A percentile compares a stretch with the other conserved stretches of the same genome.
phyloP scores from a whole-genome alignment of 495 filamentous ascomycete genomes.

The Sphaerosporella brunnea region DNA sequence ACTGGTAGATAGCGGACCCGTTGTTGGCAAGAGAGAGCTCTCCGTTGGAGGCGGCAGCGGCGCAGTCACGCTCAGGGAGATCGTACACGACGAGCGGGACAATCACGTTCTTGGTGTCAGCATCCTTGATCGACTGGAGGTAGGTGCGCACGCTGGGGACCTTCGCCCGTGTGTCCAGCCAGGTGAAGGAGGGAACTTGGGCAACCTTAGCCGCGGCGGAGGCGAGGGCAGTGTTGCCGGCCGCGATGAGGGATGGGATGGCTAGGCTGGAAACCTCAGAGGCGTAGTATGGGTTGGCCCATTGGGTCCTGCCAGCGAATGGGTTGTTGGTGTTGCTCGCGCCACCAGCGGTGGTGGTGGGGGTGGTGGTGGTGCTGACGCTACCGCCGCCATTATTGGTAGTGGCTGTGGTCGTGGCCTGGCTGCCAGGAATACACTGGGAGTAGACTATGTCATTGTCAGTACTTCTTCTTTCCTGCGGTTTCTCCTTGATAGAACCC shows the following conservation, averaged over 20 bases:
- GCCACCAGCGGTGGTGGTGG: slow-evolving; percentile 15
- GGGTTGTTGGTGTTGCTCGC: slow-evolving; percentile 31
- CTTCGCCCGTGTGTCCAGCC: slow-evolving; percentile 40
- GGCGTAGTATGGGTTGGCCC: slow-evolving; percentile 38
- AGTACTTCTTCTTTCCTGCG: too few species aligned
- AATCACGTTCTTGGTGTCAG: slow-evolving; percentile 32
- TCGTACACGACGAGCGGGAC: slow-evolving; percentile 42
- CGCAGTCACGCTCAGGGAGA: slow-evolving; percentile 42
- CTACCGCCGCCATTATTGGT: not conserved
- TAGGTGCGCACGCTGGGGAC: slow-evolving; percentile 33
- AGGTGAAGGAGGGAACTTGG: slow-evolving; percentile 49
- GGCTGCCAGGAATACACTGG: slow-evolving; percentile 6
- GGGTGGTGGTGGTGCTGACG: not conserved
- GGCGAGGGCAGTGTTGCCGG: slow-evolving; percentile 25
- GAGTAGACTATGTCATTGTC: slow-evolving; percentile 16
- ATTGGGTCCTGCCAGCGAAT: slow-evolving; percentile 33
- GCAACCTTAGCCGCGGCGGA: slow-evolving; percentile 36
- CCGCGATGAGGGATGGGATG: slow-evolving; percentile 35
- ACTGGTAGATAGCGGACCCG: slow-evolving; percentile 13
- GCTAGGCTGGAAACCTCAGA: slow-evolving; percentile 35
- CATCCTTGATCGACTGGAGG: slow-evolving; percentile 30
- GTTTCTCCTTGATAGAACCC: too few species aligned
- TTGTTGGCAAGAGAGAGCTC: slow-evolving; percentile 38
- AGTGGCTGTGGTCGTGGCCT: slow-evolving; percentile 2
- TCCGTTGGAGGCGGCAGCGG: slow-evolving; percentile 43